Base-by-base conservation (phyloP, 495 filamentous ascomycete genomes). In the Chaetomium tenue region DNA sequence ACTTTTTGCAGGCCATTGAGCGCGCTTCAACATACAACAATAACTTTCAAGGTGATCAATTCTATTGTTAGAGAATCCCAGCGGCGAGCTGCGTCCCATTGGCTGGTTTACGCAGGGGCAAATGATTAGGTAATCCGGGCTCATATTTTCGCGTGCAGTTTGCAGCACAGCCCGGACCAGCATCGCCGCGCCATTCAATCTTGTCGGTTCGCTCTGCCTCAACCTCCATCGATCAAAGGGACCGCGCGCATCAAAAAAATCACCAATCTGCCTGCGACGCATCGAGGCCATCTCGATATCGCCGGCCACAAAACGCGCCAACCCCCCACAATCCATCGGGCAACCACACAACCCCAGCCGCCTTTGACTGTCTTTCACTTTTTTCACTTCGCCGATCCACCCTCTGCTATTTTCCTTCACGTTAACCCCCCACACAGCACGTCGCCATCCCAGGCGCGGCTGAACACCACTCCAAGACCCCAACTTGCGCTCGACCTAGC, bases 211-310 rank as follows among this genome's bases (percentile, higher is more conserved):
- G 46, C 71, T 69, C 72, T 71, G 75, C 79, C 79, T 82, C 78
- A 79, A 63, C 78, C 79, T 81, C 78, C 80, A 79, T 80, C 79
- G 79, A 76, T 79, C 72, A 78, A 77, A 75, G 76, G 80, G 68
- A 74, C 66, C 40, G 72, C 71, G 74, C 78, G 78, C 79, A 82
- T 81, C 79, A 74, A 77, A 82, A 82, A 83, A 83, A 81, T 79
- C 80, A 74, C 79, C 78, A 75, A 72, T 77, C 77, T 77, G 70
- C 77, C 77, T 76, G 76, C 75, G 78, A 77, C 72, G 65, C 78
- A 83, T 83, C 77, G 70, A 77, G 71, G 64, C 75, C 77, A 83
- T 82, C 79, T 74, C 69, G 66, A 77, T 74, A 74, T 72, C 65
- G 70, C 73, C 74, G 72, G 69, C 74, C 69, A 70, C 28, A 71